Base-by-base conservation (phyloP, 2,329 filamentous ascomycete genomes). In the Pestalotiopsis sp. region DNA sequence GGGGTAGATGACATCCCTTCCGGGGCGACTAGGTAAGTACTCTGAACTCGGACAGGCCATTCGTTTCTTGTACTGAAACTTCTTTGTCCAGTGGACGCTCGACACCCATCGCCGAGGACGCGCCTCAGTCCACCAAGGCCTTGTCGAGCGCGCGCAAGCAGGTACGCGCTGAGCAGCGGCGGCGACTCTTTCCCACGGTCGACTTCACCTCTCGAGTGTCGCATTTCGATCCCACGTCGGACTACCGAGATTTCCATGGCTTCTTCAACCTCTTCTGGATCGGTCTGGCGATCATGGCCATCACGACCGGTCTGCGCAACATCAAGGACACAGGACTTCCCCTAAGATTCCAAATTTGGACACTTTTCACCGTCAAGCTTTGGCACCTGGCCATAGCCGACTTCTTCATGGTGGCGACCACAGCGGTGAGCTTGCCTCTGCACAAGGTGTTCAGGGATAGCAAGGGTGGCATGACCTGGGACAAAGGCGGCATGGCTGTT, bases 261-360 rank as follows among this genome's bases (percentile, higher is more conserved):
- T 99, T 99, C 87, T 99, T 98, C 83, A 94, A 96, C 67, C 88
- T 99, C 49, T 99, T 99, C 83, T 99, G 96, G 96, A 95, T 99
- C 72, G 94, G 94, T 11, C 86, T 99, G 69, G 94, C 93, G 74
- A 97, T 99, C 80, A 97, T 99, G 95, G 94, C 95, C 75, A 91
- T 97, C 71, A 98, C 95, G 2, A 93, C 93, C n/a, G 94, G 94
- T 85, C 82, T 98, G 76, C 90, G 95, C 76, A 98, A 97, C 80
- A 89, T 96, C 77, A 97, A 95, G 80, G 96, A 98, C 78, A 98
- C 94, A 0, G 96, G 96, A 25, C 93, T 92, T 78, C 93, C 95
- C 17, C 84, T 98, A 75, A 89, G 92, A 76, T 90, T 97, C 65
- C 87, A 93, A 79, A 97, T 98, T 73, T 98, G 95, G 94, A 87